Percentiles rank a stretch among this genome's conserved stretches.
Evolutionary conservation across 1,284 basidiomycete species (phyloP).

Genomic region (Anthracocystis panici-leucophaei): DNA sequence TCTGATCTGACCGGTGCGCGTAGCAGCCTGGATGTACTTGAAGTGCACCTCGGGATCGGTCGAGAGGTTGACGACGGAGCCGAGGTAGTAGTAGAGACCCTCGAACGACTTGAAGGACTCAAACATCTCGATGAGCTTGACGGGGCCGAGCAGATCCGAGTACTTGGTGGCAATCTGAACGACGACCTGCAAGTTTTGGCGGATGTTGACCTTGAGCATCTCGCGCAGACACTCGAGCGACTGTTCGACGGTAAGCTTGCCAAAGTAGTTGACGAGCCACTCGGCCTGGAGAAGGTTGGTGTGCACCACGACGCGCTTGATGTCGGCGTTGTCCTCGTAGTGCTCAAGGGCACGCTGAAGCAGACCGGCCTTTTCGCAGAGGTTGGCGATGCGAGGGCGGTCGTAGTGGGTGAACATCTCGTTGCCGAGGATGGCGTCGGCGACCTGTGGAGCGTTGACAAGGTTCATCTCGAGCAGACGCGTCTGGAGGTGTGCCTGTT

Average conservation of each 20-base stretch:
- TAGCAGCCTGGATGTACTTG: conserved; percentile 99
- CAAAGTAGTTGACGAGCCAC: conserved; percentile 99
- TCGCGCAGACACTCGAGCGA: conserved; percentile 96
- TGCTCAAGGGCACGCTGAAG: conserved; percentile 96
- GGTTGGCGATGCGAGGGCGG: conserved; percentile 93
- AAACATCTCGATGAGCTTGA: conserved; percentile 98
- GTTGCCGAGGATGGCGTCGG: conserved; percentile 98
- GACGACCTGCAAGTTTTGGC: conserved; percentile 95
- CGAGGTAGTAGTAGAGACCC: conserved; percentile 96
- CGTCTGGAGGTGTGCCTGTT: conserved; percentile 96
- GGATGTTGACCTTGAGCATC: conserved; percentile 96
- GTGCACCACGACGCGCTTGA: conserved; percentile 98
- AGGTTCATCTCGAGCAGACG: conserved; percentile 98
- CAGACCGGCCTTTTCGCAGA: conserved; percentile 97
- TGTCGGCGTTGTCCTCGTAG: conserved; percentile 94
- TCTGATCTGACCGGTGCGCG: conserved; percentile 96
- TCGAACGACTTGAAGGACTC: conserved; percentile 98
- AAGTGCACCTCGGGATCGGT: conserved; percentile 98
- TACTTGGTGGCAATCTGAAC: conserved; percentile 99
- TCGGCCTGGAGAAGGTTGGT: conserved; percentile 87
- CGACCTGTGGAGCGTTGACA: conserved; percentile 96
- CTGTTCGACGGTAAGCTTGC: conserved; percentile 96
- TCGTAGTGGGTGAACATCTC: conserved; percentile 99
- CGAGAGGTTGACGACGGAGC: conserved; percentile 96
- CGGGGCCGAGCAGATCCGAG: conserved; percentile 95